Evolutionary conservation across 176 grass and related monocot species (phyloP), one percentile per base, ranked within the genome.

Genomic region (Guadua angustifolia): DNA sequence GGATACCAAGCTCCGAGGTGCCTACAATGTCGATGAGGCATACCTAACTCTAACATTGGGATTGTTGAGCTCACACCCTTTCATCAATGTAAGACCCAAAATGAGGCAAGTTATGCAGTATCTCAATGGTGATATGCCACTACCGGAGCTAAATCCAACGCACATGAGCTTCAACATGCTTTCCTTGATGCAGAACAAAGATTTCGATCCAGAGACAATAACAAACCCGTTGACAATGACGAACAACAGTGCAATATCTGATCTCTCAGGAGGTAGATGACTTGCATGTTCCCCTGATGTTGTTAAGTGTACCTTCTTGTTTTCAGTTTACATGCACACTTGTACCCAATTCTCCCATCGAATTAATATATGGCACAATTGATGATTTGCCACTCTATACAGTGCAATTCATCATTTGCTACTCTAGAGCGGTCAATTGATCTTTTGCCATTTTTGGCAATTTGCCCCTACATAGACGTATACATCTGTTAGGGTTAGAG

Each of bases 41-140:
- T 36, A 16, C 12, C 19, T 75, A 4, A 60, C 40, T 26, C 36
- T 76, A 1, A 66, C 56, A 59, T 32, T 84, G 1, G 70, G 82
- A 1, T 14, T 84, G 7, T 2, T 84, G 10, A 75, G 71, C 61
- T 66, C 71, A 1, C 82, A 84, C 18, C 71, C 82, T 7, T 10
- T 75, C 6, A 4, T 32, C 4, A 21, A 3, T 15, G 70, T 24
- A 42, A 62, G 81, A 25, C 81, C 81, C 10, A 18, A 6, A 6
- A 74, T 75, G 44, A 11, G 59, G 19, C 82, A 50, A 3, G 70
- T 66, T 3, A 18, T 38, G 13, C 19, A 66, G 43, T 66, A 53
- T 14, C 60, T 84, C 0, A 60, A 55, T 1, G 29, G 58, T 0
- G 29, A 51, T 3, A 15, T 42, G 15, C 57, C 44, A 0, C 44